Evolutionary conservation across 306 rosid genomes (phyloP).

Genomic region (Morella rubra): DNA sequence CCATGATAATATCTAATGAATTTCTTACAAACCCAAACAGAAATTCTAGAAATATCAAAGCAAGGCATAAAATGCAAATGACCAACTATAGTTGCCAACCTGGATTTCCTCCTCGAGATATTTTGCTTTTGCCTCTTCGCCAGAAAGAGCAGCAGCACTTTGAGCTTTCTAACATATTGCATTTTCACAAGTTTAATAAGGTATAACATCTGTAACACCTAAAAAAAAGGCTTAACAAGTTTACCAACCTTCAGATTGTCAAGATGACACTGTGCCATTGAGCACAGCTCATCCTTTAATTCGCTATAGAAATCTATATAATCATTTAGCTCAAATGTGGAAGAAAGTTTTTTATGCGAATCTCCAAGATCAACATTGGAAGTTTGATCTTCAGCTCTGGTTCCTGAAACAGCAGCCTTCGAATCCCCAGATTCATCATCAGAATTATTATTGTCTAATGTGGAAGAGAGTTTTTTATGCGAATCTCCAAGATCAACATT

Average conservation of each 20-base stretch:
- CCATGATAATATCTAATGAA: not conserved
- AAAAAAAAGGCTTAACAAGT: constrained; percentile 21
- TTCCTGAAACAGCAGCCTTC: constrained; percentile 55
- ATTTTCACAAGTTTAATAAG: constrained; percentile 30
- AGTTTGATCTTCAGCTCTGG: constrained; percentile 30
- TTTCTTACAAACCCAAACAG: not conserved
- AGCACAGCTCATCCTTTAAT: constrained; percentile 60
- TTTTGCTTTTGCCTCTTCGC: constrained; percentile 47
- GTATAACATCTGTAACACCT: constrained; percentile 2
- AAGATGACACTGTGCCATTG: constrained; percentile 48
- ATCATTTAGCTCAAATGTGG: constrained; percentile 44
- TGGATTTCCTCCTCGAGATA: constrained; percentile 60
- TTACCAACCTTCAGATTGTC: constrained; percentile 63
- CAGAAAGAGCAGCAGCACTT: constrained; percentile 44
- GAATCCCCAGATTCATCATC: constrained; percentile 48
- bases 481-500: too few species aligned
- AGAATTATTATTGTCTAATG: too few species aligned
- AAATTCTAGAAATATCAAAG: not conserved
- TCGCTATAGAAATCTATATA: constrained; percentile 61
- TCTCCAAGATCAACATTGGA: constrained; percentile 38
- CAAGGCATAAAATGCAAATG: constrained; percentile 11
- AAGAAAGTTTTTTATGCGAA: constrained; percentile 29
- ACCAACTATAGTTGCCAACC: constrained; percentile 46
- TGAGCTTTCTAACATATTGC: constrained; percentile 53
- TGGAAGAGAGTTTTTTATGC: too few species aligned